phyloP scores from a whole-genome alignment of 371 early-diverging fungal genomes.

The Mucor plumbeus region DNA sequence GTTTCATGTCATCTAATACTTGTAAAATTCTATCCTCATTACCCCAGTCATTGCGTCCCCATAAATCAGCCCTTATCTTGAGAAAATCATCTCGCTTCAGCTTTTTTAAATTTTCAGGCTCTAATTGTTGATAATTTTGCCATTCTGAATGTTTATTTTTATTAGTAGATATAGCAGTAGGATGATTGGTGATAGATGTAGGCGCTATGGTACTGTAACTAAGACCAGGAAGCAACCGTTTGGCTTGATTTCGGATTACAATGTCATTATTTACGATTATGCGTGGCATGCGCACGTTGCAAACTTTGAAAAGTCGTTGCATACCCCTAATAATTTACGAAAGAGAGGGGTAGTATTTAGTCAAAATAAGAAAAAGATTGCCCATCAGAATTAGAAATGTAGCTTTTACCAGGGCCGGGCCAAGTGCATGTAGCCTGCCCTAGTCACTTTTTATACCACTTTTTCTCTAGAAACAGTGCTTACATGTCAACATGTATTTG shows the following conservation, averaged over 20 bases:
- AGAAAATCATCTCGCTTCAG: slow-evolving; percentile 40
- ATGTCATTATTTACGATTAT: background rate
- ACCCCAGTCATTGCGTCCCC: slow-evolving; percentile 41
- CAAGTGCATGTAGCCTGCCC: background rate
- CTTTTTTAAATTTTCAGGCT: background rate
- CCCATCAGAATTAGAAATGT: background rate
- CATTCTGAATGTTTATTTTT: background rate
- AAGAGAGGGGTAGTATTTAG: background rate
- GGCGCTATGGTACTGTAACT: background rate
- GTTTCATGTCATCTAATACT: slow-evolving; percentile 46
- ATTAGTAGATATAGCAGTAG: background rate
- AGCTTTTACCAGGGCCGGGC: slow-evolving; percentile 2
- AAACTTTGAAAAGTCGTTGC: background rate
- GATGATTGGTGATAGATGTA: background rate
- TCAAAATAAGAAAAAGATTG: background rate
- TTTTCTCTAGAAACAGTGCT: too few species aligned
- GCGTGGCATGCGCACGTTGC: slow-evolving; percentile 1
- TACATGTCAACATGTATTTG: too few species aligned
- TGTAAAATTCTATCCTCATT: slow-evolving; percentile 41
- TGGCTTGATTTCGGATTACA: background rate
- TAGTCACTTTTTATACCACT: background rate
- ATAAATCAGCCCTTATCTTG: slow-evolving; percentile 34
- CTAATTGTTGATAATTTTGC: background rate
- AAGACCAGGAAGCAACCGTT: background rate
- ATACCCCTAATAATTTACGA: background rate